These are phyloP conservation scores for Amanita pallidorosea DNA, from an alignment of 768 basidiomycete genomes.

Conservation along the genomic window DNA sequence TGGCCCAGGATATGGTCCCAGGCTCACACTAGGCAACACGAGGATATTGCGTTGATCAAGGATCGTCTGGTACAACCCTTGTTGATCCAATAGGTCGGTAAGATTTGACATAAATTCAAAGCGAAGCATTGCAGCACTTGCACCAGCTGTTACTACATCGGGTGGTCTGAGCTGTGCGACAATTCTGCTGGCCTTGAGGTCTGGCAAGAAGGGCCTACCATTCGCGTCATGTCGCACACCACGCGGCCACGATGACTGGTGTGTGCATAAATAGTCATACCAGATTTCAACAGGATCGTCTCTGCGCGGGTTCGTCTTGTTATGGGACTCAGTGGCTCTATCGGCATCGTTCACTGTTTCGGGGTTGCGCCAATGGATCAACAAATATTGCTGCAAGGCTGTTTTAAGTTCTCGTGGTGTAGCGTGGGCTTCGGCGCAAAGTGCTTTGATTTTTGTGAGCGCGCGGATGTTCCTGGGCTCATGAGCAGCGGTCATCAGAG, in stretches of 20 bases:
- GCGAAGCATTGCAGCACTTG: conserved; percentile 13
- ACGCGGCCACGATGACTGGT: conserved; percentile 35
- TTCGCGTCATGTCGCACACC: conserved; percentile 31
- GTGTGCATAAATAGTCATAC: conserved; percentile 32
- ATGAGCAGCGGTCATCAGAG: conserved; percentile 31
- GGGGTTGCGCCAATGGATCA: conserved; percentile 35
- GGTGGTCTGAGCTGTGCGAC: conserved; percentile 37
- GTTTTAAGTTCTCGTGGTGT: conserved; percentile 34
- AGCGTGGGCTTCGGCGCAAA: conserved; percentile 33
- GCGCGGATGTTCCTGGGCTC: conserved; percentile 30
- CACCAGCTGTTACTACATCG: conserved; percentile 18
- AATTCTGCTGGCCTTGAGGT: conserved; percentile 35
- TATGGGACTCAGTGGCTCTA: conserved; percentile 1
- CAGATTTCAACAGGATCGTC: conserved; percentile 36
- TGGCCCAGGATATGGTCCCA: conserved; percentile 19
- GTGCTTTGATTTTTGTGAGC: conserved; percentile 29
- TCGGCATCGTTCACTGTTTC: conserved; percentile 4
- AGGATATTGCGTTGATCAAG: conserved; percentile 22
- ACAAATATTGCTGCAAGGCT: conserved; percentile 28
- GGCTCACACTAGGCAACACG: conserved; percentile 21
- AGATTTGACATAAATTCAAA: conserved; percentile 28
- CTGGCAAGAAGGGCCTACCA: conserved; percentile 25
- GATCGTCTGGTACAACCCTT: conserved; percentile 27
- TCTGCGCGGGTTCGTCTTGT: conserved; percentile 31
- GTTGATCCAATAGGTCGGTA: conserved; percentile 28